Evolutionary conservation across 2,329 filamentous ascomycete species (phyloP).

Genomic region (Moelleriella libera): DNA sequence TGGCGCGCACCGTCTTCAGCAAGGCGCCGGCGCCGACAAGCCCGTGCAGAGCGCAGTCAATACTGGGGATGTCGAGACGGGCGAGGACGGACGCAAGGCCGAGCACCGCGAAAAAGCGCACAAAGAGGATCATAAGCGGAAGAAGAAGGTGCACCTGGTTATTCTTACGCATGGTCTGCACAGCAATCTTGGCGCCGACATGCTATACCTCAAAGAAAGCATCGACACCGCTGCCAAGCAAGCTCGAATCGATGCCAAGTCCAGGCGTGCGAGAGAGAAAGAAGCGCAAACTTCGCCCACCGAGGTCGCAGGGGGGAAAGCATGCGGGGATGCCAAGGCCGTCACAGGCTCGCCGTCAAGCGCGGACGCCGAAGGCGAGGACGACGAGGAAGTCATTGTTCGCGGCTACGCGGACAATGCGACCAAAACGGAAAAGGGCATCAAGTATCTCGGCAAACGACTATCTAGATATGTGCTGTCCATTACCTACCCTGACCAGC

Average conservation of each 20-base stretch:
- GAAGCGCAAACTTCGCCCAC: slow-evolving; percentile 9
- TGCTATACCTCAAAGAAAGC: slow-evolving; percentile 94
- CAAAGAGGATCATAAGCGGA: slow-evolving; percentile 43
- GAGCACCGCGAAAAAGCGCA: slow-evolving; percentile 40
- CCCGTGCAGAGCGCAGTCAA: slow-evolving; percentile 19
- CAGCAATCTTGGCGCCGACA: slow-evolving; percentile 89
- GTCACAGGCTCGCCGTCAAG: no score
- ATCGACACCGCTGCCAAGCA: slow-evolving; percentile 75
- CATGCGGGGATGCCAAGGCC: slow-evolving; percentile 7
- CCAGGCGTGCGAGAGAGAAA: slow-evolving; percentile 38
- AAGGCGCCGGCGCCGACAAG: slow-evolving; percentile 12
- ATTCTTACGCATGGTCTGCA: slow-evolving; percentile 89
- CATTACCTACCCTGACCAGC: slow-evolving; percentile 89
- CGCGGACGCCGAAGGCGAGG: slow-evolving; percentile 33
- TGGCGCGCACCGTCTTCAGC: slow-evolving; percentile 14
- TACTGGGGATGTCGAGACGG: slow-evolving; percentile 16
- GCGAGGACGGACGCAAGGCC: slow-evolving; percentile 6
- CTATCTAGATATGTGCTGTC: slow-evolving; percentile 81
- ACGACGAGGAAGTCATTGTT: slow-evolving; percentile 74
- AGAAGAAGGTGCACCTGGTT: slow-evolving; percentile 78
- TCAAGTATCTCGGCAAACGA: slow-evolving; percentile 92
- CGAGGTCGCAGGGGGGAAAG: not conserved
- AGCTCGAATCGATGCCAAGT: slow-evolving; percentile 54
- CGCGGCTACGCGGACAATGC: slow-evolving; percentile 83
- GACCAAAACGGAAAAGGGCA: slow-evolving; percentile 81